Evolutionary conservation across 805 yeast genomes (phyloP).

Genomic region (Scheffersomyces spartinae): DNA sequence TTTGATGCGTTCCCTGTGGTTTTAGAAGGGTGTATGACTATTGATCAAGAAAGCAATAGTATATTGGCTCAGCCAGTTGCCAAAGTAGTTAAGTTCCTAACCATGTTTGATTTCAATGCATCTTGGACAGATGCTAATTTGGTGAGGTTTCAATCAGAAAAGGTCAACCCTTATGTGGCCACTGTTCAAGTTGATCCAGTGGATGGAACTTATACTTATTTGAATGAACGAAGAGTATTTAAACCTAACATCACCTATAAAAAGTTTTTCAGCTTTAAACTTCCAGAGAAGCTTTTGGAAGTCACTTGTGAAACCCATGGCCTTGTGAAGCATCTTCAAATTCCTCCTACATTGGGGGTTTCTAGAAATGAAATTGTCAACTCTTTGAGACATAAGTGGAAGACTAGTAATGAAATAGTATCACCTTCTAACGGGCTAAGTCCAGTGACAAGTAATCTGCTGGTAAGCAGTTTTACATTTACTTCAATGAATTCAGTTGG

Average conservation of each 20-base stretch:
- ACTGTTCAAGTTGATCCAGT: slow-evolving; percentile 15
- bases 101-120: slow-evolving; percentile 32
- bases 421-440: no score
- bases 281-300: slow-evolving; percentile 26
- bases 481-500: no score
- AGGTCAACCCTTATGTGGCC: slow-evolving; percentile 17
- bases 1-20: slow-evolving; percentile 29
- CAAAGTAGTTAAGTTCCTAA: slow-evolving; percentile 16
- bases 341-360: slow-evolving; percentile 25
- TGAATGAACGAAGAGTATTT: slow-evolving; percentile 15
- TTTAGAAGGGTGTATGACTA: slow-evolving; percentile 22
- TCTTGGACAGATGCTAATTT: slow-evolving; percentile 26
- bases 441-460: no score
- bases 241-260: slow-evolving; percentile 22
- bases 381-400: slow-evolving; percentile 15
- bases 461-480: no score
- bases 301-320: slow-evolving; percentile 21
- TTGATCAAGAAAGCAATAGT: slow-evolving; percentile 8
- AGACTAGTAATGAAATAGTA: no score
- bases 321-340: slow-evolving; percentile 23
- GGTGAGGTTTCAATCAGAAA: slow-evolving; percentile 15
- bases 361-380: slow-evolving; percentile 17
- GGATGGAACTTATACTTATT: slow-evolving; percentile 17
- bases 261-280: slow-evolving; percentile 26
- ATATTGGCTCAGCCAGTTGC: slow-evolving; percentile 8